phyloP scores from a whole-genome alignment of 108 stramenopile genomes.

The Licmophora abbreviata region DNA sequence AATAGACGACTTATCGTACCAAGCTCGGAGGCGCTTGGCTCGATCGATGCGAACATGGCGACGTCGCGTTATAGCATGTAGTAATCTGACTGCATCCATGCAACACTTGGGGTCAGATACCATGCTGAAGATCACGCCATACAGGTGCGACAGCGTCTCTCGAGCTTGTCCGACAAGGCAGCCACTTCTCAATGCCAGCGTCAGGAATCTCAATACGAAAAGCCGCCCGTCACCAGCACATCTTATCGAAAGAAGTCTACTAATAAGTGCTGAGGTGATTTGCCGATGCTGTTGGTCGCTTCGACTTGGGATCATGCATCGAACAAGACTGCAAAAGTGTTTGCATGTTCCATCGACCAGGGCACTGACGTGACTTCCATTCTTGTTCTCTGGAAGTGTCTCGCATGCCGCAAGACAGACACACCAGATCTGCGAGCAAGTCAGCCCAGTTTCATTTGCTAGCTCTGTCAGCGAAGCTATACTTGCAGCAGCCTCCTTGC shows the following conservation, averaged over 20 bases:
- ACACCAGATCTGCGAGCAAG: background rate
- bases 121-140: background rate
- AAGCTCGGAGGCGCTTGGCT: background rate
- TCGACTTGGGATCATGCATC: background rate
- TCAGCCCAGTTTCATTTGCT: constrained; percentile 2
- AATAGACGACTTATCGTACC: constrained; percentile 1
- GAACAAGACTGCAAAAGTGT: background rate
- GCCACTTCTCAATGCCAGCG: background rate
- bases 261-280: background rate
- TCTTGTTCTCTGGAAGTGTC: background rate
- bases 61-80: constrained; percentile 1
- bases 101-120: background rate
- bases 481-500: background rate
- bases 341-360: background rate
- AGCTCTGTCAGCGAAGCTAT: background rate
- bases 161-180: background rate
- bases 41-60: background rate
- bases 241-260: background rate
- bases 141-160: background rate
- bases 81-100: background rate
- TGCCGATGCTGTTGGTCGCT: too few relatives aligned
- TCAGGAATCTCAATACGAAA: background rate
- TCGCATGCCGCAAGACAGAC: background rate
- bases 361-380: background rate
- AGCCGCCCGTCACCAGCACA: background rate